These are phyloP conservation scores for Xenoacremonium recifei DNA, from an alignment of 2,329 filamentous ascomycete species.

Conservation along the genomic window DNA sequence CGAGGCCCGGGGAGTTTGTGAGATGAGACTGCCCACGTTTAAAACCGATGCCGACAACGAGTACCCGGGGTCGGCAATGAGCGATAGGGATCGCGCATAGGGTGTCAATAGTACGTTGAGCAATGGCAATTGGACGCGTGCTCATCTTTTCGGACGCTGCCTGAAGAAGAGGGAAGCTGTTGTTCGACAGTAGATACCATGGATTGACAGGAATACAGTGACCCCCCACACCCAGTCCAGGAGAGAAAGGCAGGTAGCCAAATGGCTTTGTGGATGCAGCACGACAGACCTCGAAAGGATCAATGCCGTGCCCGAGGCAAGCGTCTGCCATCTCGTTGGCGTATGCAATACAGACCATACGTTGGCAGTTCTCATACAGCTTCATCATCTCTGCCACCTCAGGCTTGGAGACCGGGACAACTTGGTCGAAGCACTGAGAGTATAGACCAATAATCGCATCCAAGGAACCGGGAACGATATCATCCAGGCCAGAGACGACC, in stretches of 20 bases:
- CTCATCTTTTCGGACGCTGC: constrained; percentile 44
- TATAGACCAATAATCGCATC: constrained; percentile 45
- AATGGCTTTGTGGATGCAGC: constrained; percentile 53
- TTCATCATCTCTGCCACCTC: constrained; percentile 60
- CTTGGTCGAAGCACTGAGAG: constrained; percentile 42
- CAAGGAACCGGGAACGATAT: constrained; percentile 43
- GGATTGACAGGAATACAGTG: constrained; percentile 58
- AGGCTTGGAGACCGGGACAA: constrained; percentile 48
- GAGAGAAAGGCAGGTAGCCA: constrained; percentile 48
- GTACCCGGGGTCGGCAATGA: constrained; percentile 27
- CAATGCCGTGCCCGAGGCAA: constrained; percentile 42
- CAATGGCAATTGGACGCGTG: constrained; percentile 39
- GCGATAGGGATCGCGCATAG: constrained; percentile 20
- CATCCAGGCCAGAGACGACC: constrained; percentile 51
- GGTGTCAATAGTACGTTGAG: constrained; percentile 32
- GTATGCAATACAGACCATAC: constrained; percentile 54
- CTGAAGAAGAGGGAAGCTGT: constrained; percentile 44
- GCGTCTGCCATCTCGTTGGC: constrained; percentile 58
- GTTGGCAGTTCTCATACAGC: constrained; percentile 57
- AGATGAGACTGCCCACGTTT: constrained; percentile 48
- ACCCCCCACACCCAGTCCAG: constrained; percentile 51
- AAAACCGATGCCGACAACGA: constrained; percentile 50
- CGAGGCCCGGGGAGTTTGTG: constrained; percentile 46
- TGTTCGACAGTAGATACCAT: constrained; percentile 50
- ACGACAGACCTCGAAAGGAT: constrained; percentile 48